A percentile compares a stretch with the other conserved stretches of the same genome.
phyloP scores from a whole-genome alignment of 176 grass and related monocot species.

The Oryza coarctata region DNA sequence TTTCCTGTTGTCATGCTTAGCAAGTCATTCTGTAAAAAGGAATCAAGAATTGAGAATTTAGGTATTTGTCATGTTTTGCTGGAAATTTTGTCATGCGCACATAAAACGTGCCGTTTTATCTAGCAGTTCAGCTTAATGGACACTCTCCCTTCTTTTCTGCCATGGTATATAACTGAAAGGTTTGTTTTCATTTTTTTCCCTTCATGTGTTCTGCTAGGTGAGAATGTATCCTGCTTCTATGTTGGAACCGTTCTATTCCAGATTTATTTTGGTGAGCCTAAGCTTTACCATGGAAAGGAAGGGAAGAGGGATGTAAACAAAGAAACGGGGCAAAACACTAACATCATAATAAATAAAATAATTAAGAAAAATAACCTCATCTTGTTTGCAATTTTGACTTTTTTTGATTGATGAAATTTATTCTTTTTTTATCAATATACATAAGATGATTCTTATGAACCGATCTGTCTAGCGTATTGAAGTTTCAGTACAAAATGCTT shows the following conservation, averaged over 20 bases:
- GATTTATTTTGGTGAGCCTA: background rate
- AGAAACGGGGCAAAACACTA: background rate
- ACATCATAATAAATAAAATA: background rate
- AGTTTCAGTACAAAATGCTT: background rate
- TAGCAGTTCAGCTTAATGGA: background rate
- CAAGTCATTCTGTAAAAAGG: background rate
- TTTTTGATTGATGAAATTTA: background rate
- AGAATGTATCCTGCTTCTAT: constrained; percentile 6
- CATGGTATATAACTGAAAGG: background rate
- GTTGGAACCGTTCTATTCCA: background rate
- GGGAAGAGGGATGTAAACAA: background rate
- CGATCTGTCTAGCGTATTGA: background rate
- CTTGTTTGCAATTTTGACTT: background rate
- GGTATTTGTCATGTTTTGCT: background rate
- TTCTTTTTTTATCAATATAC: background rate
- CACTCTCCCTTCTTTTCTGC: background rate
- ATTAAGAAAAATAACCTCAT: background rate
- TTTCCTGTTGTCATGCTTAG: background rate
- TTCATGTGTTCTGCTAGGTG: background rate
- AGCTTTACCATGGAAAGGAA: background rate
- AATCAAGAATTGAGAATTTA: background rate
- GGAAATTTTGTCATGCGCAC: background rate
- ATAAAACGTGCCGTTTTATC: background rate
- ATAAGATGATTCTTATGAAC: background rate
- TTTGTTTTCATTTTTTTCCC: background rate